phyloP scores from a whole-genome alignment of 164 flowering plant species.

The grape (Vitis vinifera) region ASM3070453v1 NC_081816.1:4113501-4114000 shows the following conservation, averaged over 20 bases:
- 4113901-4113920: neutral
- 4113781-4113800: slow-evolving; percentile 19
- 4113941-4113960: neutral
- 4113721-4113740: slow-evolving; percentile 52
- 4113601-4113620: neutral
- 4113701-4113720: slow-evolving; percentile 55
- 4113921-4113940: no score
- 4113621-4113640: slow-evolving; percentile 17
- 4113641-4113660: slow-evolving; percentile 67
- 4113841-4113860: slow-evolving; percentile 1
- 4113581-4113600: neutral
- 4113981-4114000: neutral
- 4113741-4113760: slow-evolving; percentile 42
- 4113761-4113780: slow-evolving; percentile 57
- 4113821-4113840: slow-evolving; percentile 10
- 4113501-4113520: neutral
- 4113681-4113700: slow-evolving; percentile 48
- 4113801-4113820: slow-evolving; percentile 6
- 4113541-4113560: no score
- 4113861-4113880: neutral
- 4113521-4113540: neutral
- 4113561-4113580: neutral
- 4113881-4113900: slow-evolving; percentile 2
- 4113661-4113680: slow-evolving; percentile 48
- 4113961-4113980: neutral